Evolutionary conservation across 2,329 filamentous ascomycete species (phyloP).

Genomic region (Chrysosporium keratinophilum): DNA sequence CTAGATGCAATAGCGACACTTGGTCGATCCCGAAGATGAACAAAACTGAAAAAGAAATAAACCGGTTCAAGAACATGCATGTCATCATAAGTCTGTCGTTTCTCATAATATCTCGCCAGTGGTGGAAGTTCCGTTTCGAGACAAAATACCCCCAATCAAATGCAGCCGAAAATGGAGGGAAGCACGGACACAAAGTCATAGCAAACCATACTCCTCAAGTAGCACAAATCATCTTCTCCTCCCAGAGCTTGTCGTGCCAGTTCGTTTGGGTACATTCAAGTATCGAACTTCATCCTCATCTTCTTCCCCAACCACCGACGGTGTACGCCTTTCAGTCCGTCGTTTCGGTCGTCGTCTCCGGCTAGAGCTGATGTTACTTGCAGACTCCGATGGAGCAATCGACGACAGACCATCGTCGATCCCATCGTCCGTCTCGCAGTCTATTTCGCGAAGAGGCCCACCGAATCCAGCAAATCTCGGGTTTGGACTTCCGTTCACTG

Average conservation of each 20-base stretch:
- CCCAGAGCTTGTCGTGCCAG: slow-evolving; percentile 1
- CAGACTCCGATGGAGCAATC: slow-evolving; percentile 40
- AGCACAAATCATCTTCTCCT: slow-evolving; percentile 4
- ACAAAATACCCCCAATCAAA: background rate
- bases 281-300: slow-evolving; percentile 28
- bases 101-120: slow-evolving; percentile 6
- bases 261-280: slow-evolving; percentile 6
- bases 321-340: slow-evolving; percentile 40
- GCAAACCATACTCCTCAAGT: background rate
- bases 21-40: background rate
- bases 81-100: slow-evolving; percentile 5
- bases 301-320: slow-evolving; percentile 40
- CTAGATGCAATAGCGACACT: slow-evolving; percentile 1
- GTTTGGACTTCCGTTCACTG: background rate
- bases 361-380: slow-evolving; percentile 41
- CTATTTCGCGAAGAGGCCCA: slow-evolving; percentile 23
- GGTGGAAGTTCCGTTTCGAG: background rate
- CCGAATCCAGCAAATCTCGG: slow-evolving; percentile 10
- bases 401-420: slow-evolving; percentile 37
- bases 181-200: background rate
- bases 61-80: background rate
- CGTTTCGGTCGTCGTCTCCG: slow-evolving; percentile 37
- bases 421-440: slow-evolving; percentile 36
- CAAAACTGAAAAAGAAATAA: background rate
- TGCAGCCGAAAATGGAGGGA: background rate